These are phyloP conservation scores for Eucalyptus tenuipes DNA, from an alignment of 345 rosid genomes.

Conservation along the genomic window DNA sequence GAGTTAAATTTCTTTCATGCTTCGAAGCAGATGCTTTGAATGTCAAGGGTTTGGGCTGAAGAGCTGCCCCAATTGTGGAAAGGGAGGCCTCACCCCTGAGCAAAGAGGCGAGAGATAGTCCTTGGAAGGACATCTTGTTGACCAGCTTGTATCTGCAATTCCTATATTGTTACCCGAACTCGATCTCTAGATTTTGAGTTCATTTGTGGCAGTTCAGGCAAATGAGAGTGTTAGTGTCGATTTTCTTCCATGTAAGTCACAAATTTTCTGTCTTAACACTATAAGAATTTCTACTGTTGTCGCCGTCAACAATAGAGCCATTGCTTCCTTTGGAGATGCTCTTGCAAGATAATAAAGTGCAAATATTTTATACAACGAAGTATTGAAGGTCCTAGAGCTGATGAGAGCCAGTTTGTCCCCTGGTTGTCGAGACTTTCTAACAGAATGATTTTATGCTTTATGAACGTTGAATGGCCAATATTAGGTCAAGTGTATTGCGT, in stretches of 20 bases:
- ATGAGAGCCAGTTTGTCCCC: background rate
- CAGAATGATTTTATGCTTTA: background rate
- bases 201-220: background rate
- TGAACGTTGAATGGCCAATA: background rate
- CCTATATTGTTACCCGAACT: background rate
- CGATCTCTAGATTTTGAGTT: background rate
- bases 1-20: background rate
- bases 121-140: background rate
- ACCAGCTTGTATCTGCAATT: background rate
- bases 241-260: background rate
- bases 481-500: background rate
- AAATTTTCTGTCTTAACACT: background rate
- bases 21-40: conserved; percentile 47
- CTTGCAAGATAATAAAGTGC: background rate
- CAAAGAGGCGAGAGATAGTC: conserved; percentile 62
- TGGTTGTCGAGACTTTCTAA: background rate
- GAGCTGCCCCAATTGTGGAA: conserved; percentile 62
- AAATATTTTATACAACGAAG: background rate
- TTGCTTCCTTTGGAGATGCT: background rate
- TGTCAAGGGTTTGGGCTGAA: conserved; percentile 79
- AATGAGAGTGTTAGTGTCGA: background rate
- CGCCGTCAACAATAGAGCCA: background rate
- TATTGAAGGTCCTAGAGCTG: background rate
- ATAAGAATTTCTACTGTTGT: background rate
- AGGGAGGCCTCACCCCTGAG: conserved; percentile 69